Base-by-base conservation (phyloP, 2,329 filamentous ascomycete genomes). In the Orbilia quercus region DNA sequence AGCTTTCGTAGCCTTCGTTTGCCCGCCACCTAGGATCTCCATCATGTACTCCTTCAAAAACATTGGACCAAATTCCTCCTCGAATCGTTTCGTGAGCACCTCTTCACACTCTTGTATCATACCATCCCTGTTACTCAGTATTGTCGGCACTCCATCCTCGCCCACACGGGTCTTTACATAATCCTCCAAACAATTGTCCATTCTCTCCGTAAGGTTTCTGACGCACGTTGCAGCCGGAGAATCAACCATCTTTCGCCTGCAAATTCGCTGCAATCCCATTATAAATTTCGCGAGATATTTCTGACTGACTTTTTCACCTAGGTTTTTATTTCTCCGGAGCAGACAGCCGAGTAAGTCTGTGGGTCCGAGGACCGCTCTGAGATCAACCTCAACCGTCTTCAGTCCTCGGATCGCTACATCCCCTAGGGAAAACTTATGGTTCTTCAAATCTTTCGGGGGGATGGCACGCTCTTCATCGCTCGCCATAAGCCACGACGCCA, bases 31-130 rank as follows among this genome's bases (percentile, higher is more conserved):
- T 22, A 20, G 20, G 9, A 45, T 9, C 16, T 45, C 22, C 16
- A 18, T 22, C 16, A 45, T 22, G 20, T 45, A 45, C 14, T 45
- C 42, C 16, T 45, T 45, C 42, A 45, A 14, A 18, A 45, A 45
- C 12, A 6, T 22, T 9, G 42, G 42, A 9, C 16, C 42, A 22
- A 45, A 20, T 18, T 45, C 42, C 22, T 45, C 3, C 16, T 45
- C 42, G 22, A 45, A 45, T 9, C 2, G 7, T 9, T 22, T 45
- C 11, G 42, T 16, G 42, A 45, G 12, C 14, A 22, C 16, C 42
- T 45, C 42, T 20, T 20, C n/a, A 45, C 42, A 45, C 16, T 16
- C 22, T 22, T 22, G 11, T 20, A 4, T 9, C 11, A 22, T 22
- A 18, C 20, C 42, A 20, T 11, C 11, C 14, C 42, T 22, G 22